Percentiles rank a stretch among this genome's conserved stretches.
These are phyloP conservation scores for Suillus brevipes DNA, from an alignment of 768 basidiomycete species.

Conservation along the genomic window DNA sequence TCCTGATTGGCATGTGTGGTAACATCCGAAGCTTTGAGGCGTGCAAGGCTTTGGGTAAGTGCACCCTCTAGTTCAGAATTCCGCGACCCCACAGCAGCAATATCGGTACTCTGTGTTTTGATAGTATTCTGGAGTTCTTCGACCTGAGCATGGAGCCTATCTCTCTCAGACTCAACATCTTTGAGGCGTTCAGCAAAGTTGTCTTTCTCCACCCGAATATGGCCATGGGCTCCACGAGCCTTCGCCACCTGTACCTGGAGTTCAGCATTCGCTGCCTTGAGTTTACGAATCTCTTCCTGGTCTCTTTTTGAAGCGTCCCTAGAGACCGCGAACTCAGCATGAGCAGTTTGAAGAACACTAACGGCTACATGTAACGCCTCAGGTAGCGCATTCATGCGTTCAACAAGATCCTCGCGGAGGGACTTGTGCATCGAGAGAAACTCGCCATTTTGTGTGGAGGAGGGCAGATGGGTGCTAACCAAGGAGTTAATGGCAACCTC, in stretches of 20 bases:
- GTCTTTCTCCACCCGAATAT: conserved; percentile 83
- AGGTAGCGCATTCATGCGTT: conserved; percentile 60
- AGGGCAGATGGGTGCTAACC: conserved; percentile 48
- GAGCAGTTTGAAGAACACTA: conserved; percentile 55
- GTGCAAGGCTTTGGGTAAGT: conserved; percentile 67
- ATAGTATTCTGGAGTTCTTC: conserved; percentile 52
- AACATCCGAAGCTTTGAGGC: conserved; percentile 74
- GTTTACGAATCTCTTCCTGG: conserved; percentile 65
- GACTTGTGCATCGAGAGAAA: conserved; percentile 50
- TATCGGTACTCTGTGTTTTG: conserved; percentile 46
- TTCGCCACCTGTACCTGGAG: conserved; percentile 73
- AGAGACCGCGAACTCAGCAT: conserved; percentile 61
- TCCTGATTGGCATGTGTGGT: conserved; percentile 59
- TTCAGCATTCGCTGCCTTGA: conserved; percentile 56
- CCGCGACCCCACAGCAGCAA: conserved; percentile 46
- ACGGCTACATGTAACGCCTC: conserved; percentile 55
- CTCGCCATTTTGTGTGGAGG: conserved; percentile 49
- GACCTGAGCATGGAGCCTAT: conserved; percentile 53
- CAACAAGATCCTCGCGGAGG: conserved; percentile 52
- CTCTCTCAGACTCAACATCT: conserved; percentile 64
- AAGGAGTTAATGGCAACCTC: conserved; percentile 52
- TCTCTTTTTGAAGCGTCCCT: conserved; percentile 61
- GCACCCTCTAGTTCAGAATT: conserved; percentile 71
- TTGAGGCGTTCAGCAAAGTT: conserved; percentile 61
- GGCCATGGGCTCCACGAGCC: conserved; percentile 75